Evolutionary conservation across 2,329 filamentous ascomycete genomes (phyloP).

Genomic region (Pezicula rhizophila): DNA sequence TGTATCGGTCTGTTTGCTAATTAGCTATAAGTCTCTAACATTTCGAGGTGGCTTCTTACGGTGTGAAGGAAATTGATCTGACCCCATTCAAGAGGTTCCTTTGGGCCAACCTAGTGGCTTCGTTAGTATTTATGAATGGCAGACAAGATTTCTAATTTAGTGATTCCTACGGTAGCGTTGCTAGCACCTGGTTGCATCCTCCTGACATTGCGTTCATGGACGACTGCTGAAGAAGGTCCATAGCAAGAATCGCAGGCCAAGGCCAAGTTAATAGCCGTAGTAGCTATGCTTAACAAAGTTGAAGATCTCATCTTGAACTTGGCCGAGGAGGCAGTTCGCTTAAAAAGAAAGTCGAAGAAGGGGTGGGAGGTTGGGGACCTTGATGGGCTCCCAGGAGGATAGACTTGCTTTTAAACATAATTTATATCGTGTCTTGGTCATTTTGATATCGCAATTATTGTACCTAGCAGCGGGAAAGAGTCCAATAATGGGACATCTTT

Average conservation of each 20-base stretch:
- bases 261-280: constrained; percentile 17
- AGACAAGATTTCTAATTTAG: no score
- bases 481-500: no score
- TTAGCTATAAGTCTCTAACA: constrained; percentile 1
- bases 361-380: no score
- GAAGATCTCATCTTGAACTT: constrained; percentile 13
- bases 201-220: constrained; percentile 42
- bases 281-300: constrained; percentile 9
- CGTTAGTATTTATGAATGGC: no score
- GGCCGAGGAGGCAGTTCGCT: no score
- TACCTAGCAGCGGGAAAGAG: no score
- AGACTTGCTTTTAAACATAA: no score
- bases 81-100: constrained; percentile 23
- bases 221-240: constrained; percentile 33
- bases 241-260: constrained; percentile 37
- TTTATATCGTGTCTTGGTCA: no score
- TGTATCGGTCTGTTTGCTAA: constrained; percentile 17
- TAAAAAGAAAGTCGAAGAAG: no score
- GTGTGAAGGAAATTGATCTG: constrained; percentile 24
- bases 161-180: constrained; percentile 25
- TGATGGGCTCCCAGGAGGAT: no score
- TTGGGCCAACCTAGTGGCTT: constrained; percentile 31
- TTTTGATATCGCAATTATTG: no score
- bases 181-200: constrained; percentile 42
- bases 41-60: constrained; percentile 4